phyloP scores from a whole-genome alignment of 2,329 filamentous ascomycete genomes.

The Stagonosporopsis chrysanthemi region DNA sequence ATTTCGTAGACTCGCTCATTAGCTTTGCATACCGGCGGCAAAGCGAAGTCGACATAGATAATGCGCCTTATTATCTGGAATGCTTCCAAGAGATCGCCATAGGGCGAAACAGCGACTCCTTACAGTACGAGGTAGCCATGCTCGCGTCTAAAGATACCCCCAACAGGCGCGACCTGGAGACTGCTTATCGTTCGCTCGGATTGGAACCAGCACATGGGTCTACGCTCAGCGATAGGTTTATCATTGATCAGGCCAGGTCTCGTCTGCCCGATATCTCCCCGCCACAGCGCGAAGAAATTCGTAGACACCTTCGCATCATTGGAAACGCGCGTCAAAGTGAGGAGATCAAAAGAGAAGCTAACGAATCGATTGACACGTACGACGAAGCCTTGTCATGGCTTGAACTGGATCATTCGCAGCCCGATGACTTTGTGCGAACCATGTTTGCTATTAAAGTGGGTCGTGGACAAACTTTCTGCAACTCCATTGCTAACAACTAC shows the following conservation, averaged over 20 bases:
- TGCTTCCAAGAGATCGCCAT: slow-evolving; percentile 68
- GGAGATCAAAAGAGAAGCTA: slow-evolving; percentile 64
- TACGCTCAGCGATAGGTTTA: slow-evolving; percentile 63
- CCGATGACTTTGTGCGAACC: slow-evolving; percentile 66
- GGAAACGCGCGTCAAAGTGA: slow-evolving; percentile 65
- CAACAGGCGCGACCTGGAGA: slow-evolving; percentile 62
- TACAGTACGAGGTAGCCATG: slow-evolving; percentile 65
- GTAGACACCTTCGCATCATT: slow-evolving; percentile 65
- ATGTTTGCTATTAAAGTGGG: slow-evolving; percentile 64
- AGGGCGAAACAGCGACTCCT: slow-evolving; percentile 62
- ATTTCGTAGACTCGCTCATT: slow-evolving; percentile 69
- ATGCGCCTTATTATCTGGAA: slow-evolving; percentile 68
- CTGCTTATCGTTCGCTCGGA: slow-evolving; percentile 67
- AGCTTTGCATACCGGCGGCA: slow-evolving; percentile 70
- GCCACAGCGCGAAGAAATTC: slow-evolving; percentile 62
- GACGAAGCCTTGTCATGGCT: slow-evolving; percentile 70
- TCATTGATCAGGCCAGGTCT: slow-evolving; percentile 68
- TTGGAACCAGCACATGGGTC: slow-evolving; percentile 54
- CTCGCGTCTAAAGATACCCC: slow-evolving; percentile 66
- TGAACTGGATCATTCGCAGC: slow-evolving; percentile 55
- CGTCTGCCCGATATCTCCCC: slow-evolving; percentile 64
- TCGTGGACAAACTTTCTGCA: neutral
- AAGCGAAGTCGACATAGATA: slow-evolving; percentile 61
- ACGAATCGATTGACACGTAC: slow-evolving; percentile 66
- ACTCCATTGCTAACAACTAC: slow-evolving; percentile 15